Evolutionary conservation across 2,329 filamentous ascomycete genomes (phyloP).

Genomic region (Pezicula carpinea): DNA sequence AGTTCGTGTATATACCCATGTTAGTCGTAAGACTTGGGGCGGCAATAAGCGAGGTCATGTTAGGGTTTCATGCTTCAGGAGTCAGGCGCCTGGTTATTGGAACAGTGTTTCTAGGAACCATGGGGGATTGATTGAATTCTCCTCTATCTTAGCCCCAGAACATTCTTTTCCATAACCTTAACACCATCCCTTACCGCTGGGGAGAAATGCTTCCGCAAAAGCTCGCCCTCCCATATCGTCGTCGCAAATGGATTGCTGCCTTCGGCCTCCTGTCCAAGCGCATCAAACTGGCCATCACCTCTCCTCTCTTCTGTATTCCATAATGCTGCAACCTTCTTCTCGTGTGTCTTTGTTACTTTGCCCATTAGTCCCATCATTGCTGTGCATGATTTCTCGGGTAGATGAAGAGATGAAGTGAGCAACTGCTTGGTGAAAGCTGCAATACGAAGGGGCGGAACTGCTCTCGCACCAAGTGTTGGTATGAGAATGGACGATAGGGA

Average conservation of each 20-base stretch:
- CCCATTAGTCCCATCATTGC: conserved; percentile 74
- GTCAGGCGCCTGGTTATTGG: neutral
- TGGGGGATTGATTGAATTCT: neutral
- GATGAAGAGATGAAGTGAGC: conserved; percentile 72
- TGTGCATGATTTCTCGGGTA: conserved; percentile 84
- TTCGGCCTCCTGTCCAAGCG: conserved; percentile 69
- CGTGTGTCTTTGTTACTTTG: conserved; percentile 76
- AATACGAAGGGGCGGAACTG: conserved; percentile 76
- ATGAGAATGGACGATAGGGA: conserved; percentile 79
- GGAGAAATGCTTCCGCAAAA: conserved; percentile 80
- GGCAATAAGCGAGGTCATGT: too few relatives aligned
- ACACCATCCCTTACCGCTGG: conserved; percentile 78
- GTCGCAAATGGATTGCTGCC: conserved; percentile 85
- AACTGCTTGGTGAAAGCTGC: conserved; percentile 92
- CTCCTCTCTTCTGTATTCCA: conserved; percentile 95
- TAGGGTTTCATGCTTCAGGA: neutral
- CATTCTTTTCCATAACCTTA: conserved; percentile 61
- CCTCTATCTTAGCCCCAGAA: conserved; percentile 24
- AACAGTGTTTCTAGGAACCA: neutral
- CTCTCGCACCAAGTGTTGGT: conserved; percentile 66
- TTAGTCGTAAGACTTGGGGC: neutral
- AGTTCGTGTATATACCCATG: neutral
- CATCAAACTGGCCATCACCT: conserved; percentile 82
- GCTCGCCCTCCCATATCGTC: conserved; percentile 90
- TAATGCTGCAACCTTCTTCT: conserved; percentile 74